Evolutionary conservation across 208 protist species (phyloP).

Genomic region (Trypanosoma platydactyli): DNA sequence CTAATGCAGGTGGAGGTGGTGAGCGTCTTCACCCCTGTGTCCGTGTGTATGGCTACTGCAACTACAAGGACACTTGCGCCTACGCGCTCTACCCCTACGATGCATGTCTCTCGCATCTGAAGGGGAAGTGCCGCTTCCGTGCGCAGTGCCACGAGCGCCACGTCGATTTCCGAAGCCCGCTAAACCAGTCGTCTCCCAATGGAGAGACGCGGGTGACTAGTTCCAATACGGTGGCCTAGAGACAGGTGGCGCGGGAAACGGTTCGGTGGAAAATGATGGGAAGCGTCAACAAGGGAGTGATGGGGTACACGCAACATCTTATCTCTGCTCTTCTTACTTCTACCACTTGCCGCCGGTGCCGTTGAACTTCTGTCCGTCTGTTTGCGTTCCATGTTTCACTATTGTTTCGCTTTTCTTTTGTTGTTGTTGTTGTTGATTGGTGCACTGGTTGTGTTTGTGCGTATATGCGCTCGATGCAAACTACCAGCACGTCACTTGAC

Average conservation of each 20-base stretch:
- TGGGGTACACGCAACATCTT: no score
- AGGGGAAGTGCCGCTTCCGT: constrained; percentile 87
- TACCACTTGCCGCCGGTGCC: no score
- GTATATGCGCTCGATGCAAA: no score
- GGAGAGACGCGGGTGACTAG: not conserved
- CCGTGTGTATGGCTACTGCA: constrained; percentile 88
- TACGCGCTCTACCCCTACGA: constrained; percentile 90
- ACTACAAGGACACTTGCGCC: constrained; percentile 84
- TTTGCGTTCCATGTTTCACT: no score
- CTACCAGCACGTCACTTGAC: no score
- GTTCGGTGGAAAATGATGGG: not conserved
- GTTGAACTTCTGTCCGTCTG: no score
- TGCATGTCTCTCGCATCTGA: constrained; percentile 86
- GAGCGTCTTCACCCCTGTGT: constrained; percentile 86
- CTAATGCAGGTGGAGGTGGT: constrained; percentile 26
- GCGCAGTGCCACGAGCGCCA: constrained; percentile 87
- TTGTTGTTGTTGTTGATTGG: no score
- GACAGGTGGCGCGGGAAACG: not conserved
- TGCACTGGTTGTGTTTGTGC: no score
- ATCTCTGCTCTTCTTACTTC: no score
- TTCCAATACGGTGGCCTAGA: not conserved
- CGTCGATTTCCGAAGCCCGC: constrained; percentile 75
- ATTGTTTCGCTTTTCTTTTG: no score
- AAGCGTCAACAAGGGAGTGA: not conserved
- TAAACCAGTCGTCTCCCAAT: constrained; percentile 41